Evolutionary conservation across 2,329 filamentous ascomycete species (phyloP), one percentile per base, ranked within the genome.

Genomic region (Microsporum audouinii): DNA sequence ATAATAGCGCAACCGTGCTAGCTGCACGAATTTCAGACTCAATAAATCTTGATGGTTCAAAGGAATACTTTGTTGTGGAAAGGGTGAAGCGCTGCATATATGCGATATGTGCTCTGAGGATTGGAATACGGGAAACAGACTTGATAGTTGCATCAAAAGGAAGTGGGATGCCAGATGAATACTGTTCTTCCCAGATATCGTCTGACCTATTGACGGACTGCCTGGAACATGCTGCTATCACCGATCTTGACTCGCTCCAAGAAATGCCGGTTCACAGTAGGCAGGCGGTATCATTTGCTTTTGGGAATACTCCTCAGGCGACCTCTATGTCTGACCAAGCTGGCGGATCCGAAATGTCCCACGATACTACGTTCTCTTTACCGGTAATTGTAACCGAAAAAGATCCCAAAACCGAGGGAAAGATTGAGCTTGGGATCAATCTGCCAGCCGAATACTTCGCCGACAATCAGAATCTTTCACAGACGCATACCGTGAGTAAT

Each of bases 1-100:
- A 60, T 7, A 51, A 51, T 5, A 70, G 72, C 57, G 68, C 70
- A 4, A 63, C 66, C 2, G 72, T 76, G 8, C 65, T 77, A 5
- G 69, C 68, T 4, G 70, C 71, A 10, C 69, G 73, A 31, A 64
- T 72, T 31, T 43, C 65, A 3, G 23, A 12, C 49, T 36, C 27
- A 10, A 27, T 34, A 3, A 34, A 7, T 7, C 34, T 45, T 33
- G 51, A 23, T 29, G 10, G 3, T 14, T 6, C 14, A 12, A 36
- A 69, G 58, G 68, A 69, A 2, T 62, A 76, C 3, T 76, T 73
- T 61, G 68, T 72, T 31, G 66, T 77, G 6, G 75, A 77, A 61
- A 63, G 71, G 17, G 73, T 76, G 14, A 76, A 76, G 60, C 64
- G 60, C 49, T 71, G 71, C 1, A 68, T 77, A 43, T 77, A 75